Evolutionary conservation across 176 grass and related monocot genomes (phyloP).

Genomic region (Eleusine indica): DNA sequence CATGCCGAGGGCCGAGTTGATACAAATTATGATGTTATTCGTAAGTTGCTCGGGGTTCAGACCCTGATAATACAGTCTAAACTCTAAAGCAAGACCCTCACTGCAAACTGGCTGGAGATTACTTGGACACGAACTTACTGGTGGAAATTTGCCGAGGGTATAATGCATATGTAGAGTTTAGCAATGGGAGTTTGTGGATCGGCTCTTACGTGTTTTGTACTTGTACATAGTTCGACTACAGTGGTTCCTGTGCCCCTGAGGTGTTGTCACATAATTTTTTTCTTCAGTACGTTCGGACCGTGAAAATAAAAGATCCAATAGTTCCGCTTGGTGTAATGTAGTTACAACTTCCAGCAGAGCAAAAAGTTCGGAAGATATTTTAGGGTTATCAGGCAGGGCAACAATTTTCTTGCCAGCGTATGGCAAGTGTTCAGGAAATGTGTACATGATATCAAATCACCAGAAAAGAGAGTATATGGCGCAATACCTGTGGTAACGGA

Average conservation of each 20-base stretch:
- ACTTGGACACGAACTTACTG: slow-evolving; percentile 2
- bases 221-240: slow-evolving; percentile 54
- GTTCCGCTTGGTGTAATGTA: neutral
- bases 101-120: slow-evolving; percentile 16
- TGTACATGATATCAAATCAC: neutral
- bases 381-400: neutral
- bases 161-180: slow-evolving; percentile 40
- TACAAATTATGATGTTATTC: slow-evolving; percentile 39
- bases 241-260: slow-evolving; percentile 2
- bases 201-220: slow-evolving; percentile 17
- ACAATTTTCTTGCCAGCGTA: neutral
- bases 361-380: neutral
- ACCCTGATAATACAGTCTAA: slow-evolving; percentile 22
- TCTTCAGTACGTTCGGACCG: slow-evolving; percentile 9
- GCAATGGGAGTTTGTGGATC: slow-evolving; percentile 8
- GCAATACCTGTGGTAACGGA: neutral
- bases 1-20: slow-evolving; percentile 36
- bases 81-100: slow-evolving; percentile 34
- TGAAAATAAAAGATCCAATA: slow-evolving; percentile 15
- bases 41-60: slow-evolving; percentile 11
- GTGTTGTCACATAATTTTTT: slow-evolving; percentile 1
- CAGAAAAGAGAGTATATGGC: neutral
- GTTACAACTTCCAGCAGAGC: neutral
- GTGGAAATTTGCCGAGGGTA: slow-evolving; percentile 21
- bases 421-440: neutral